A percentile compares a stretch with the other conserved stretches of the same genome.
These are phyloP conservation scores for Lomentospora prolificans DNA, from an alignment of 2,329 filamentous ascomycete genomes.

Conservation along the genomic window DNA sequence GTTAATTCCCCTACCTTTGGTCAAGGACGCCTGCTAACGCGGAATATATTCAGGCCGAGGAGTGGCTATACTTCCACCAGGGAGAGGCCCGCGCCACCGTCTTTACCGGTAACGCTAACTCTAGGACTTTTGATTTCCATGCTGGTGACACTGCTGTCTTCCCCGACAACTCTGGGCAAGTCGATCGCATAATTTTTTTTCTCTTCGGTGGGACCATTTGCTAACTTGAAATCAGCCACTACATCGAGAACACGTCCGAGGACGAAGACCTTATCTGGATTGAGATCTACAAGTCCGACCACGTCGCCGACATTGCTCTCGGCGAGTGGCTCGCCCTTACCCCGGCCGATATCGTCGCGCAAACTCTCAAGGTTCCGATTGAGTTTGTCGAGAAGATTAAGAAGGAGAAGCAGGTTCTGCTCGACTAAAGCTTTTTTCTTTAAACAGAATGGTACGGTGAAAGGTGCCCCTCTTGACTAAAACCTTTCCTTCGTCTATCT, in stretches of 20 bases:
- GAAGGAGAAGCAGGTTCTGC: slow-evolving; percentile 53
- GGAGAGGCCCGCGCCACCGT: slow-evolving; percentile 53
- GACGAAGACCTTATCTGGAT: slow-evolving; percentile 57
- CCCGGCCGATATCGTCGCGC: slow-evolving; percentile 50
- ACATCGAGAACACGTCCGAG: slow-evolving; percentile 58
- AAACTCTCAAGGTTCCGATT: slow-evolving; percentile 47
- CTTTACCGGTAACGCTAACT: slow-evolving; percentile 50
- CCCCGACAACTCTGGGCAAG: slow-evolving; percentile 50
- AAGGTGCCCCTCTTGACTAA: too few species aligned
- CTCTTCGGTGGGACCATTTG: not conserved
- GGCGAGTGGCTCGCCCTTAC: slow-evolving; percentile 63
- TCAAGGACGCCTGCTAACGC: too few species aligned
- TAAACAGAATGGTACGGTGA: too few species aligned
- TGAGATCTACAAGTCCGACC: slow-evolving; percentile 59
- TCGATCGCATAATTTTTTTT: slow-evolving; percentile 11
- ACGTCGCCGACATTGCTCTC: slow-evolving; percentile 55
- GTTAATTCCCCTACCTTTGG: slow-evolving; percentile 12
- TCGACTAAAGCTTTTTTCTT: too few species aligned
- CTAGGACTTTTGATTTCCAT: slow-evolving; percentile 57
- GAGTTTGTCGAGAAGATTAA: slow-evolving; percentile 47
- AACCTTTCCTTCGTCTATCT: not conserved
- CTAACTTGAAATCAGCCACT: slow-evolving; percentile 35
- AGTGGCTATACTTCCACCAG: slow-evolving; percentile 63
- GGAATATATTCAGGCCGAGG: slow-evolving; percentile 40
- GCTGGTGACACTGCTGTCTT: slow-evolving; percentile 61